Evolutionary conservation across 2,329 filamentous ascomycete genomes (phyloP), one percentile per base, ranked within the genome.

Genomic region (Epichloe brachyelytri): DNA sequence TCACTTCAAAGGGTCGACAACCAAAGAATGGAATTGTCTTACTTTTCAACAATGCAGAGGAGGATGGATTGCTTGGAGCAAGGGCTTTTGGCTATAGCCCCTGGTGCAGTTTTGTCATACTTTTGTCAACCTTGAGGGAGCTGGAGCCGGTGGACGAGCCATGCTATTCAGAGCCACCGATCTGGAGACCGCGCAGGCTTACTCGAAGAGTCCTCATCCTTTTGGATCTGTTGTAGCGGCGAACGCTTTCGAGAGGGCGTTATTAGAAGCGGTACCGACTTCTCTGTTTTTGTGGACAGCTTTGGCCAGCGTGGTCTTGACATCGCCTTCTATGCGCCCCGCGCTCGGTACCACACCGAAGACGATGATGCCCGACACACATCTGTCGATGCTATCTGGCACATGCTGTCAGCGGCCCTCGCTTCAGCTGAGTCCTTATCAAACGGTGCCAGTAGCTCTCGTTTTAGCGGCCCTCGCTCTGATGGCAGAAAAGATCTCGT

Each of bases 41-140:
- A 10, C 75, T 97, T 30, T 77, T 97, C 63, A 98, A 98, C 73
- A 96, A 97, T 62, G 91, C 86, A 37, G 93, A 98, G 63, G 93
- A 98, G 64, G 91, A 97, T 61, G 93, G 83, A 37, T 72, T 97
- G 11, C 87, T 94, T 57, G 93, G 93, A 1, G 89, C 91, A 6
- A 79, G 81, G 54, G 89, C 86, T 5, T 96, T 94, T 62, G 83
- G 86, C 30, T 82, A 88, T 57, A 88, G 90, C 63, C 86, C 89
- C 74, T 95, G 55, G 81, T 88, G 11, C 80, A 80, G 49, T 86
- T 94, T 51, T 79, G 88, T 10, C 86, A 90, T 62, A 88, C 88
- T 0, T 97, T 98, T 63, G 72, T 97, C 57, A 98, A 98, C 59
- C 79, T 98, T 15, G 93, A 98, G 67, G 93, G 93, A 12, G 91